These are phyloP conservation scores for Scutellaria barbata DNA, from an alignment of 257 asterid genomes.

Conservation along the genomic window DNA sequence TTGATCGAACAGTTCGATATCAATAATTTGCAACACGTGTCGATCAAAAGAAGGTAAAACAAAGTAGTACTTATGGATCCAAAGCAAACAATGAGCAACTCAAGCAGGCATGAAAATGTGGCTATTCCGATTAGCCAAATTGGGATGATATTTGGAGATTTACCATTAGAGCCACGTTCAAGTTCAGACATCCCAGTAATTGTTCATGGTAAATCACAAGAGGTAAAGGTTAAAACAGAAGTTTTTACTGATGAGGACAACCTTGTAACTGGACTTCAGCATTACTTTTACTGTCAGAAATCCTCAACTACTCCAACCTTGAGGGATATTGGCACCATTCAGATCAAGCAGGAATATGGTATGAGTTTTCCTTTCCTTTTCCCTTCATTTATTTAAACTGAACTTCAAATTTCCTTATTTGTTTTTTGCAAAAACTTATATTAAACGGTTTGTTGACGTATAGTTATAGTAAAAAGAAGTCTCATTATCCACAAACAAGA, in stretches of 20 bases:
- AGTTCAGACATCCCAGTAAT: conserved; percentile 4
- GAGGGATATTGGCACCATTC: conserved; percentile 9
- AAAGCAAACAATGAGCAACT: background rate
- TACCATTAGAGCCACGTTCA: conserved; percentile 35
- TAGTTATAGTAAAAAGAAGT: too few species aligned
- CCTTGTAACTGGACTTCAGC: background rate
- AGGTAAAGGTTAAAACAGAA: conserved; percentile 12
- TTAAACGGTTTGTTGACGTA: too few species aligned
- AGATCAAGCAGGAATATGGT: conserved; percentile 39
- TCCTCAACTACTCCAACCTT: conserved; percentile 18
- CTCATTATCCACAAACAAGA: too few species aligned
- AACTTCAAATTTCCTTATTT: too few species aligned
- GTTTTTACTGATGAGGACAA: background rate
- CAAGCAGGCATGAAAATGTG: conserved; percentile 27
- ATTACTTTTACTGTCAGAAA: conserved; percentile 18
- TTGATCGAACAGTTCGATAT: background rate
- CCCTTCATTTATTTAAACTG: too few species aligned
- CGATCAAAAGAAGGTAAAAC: conserved; percentile 24
- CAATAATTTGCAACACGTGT: conserved; percentile 38
- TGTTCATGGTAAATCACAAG: background rate
- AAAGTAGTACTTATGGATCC: background rate
- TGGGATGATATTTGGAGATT: conserved; percentile 37
- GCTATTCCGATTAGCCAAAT: conserved; percentile 22
- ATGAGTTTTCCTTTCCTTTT: background rate
- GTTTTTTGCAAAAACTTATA: too few species aligned